Conservation (phyloP, 352 stramenopile species). For the Phytophthora ohioensis region DNA sequence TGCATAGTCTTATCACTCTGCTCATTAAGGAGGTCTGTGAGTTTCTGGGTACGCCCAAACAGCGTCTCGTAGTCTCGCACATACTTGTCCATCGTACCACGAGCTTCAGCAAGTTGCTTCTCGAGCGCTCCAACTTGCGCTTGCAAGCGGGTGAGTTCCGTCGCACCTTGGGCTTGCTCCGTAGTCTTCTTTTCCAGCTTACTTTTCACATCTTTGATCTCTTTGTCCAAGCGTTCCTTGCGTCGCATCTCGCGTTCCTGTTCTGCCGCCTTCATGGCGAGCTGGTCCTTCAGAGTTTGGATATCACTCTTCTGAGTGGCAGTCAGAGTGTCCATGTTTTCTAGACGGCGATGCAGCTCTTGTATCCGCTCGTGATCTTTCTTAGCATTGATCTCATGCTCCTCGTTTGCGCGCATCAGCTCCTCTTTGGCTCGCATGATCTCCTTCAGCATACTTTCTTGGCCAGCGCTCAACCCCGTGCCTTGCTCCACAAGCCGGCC, state of each 20-base stretch:
- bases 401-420: slow-evolving; percentile 87
- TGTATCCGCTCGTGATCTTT: slow-evolving; percentile 87
- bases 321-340: slow-evolving; percentile 70
- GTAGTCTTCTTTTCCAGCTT: slow-evolving; percentile 91
- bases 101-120: slow-evolving; percentile 83
- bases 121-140: slow-evolving; percentile 83
- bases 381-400: slow-evolving; percentile 81
- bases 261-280: slow-evolving; percentile 88
- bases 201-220: slow-evolving; percentile 90
- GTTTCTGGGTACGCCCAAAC: slow-evolving; percentile 91
- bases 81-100: slow-evolving; percentile 94
- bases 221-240: slow-evolving; percentile 93
- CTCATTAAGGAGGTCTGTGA: slow-evolving; percentile 94
- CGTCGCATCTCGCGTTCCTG: slow-evolving; percentile 90
- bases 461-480: slow-evolving; percentile 89
- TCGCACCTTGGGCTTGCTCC: slow-evolving; percentile 58
- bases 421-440: slow-evolving; percentile 92
- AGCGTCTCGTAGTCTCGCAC: slow-evolving; percentile 94
- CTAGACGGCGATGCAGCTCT: slow-evolving; percentile 74
- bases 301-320: slow-evolving; percentile 73
- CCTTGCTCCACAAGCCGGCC: slow-evolving; percentile 96
- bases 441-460: slow-evolving; percentile 95
- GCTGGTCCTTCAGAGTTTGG: slow-evolving; percentile 87
- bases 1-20: slow-evolving; percentile 91
- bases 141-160: slow-evolving; percentile 72